Percentiles rank a stretch among this genome's conserved stretches.
These are phyloP conservation scores for Wickerhamomyces kurtzmanii DNA, from an alignment of 805 yeast genomes.

Conservation along the genomic window DNA sequence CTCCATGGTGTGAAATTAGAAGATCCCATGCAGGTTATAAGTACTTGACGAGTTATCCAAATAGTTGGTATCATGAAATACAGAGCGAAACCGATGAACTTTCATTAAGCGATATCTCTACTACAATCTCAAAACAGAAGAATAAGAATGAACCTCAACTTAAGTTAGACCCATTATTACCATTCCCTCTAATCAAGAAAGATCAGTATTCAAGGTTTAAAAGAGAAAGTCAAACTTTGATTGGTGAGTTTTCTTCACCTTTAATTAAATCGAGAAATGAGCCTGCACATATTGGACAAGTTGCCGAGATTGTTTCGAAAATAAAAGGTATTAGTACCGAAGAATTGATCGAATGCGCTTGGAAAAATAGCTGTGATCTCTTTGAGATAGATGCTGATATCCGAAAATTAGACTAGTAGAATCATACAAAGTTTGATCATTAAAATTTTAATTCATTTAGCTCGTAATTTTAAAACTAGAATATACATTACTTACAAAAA, in stretches of 20 bases:
- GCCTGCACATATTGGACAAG: slow-evolving; percentile 78
- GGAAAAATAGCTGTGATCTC: slow-evolving; percentile 37
- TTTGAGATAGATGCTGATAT: slow-evolving; percentile 25
- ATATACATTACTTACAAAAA: no score
- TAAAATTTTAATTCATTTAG: no score
- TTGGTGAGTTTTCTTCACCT: slow-evolving; percentile 21
- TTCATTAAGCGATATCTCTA: slow-evolving; percentile 6
- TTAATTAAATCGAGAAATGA: slow-evolving; percentile 83
- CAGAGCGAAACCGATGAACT: slow-evolving; percentile 11
- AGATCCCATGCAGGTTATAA: slow-evolving; percentile 70
- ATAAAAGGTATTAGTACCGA: slow-evolving; percentile 32
- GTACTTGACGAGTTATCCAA: slow-evolving; percentile 45
- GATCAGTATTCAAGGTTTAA: slow-evolving; percentile 38
- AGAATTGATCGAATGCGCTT: slow-evolving; percentile 37
- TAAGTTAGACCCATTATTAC: slow-evolving; percentile 39
- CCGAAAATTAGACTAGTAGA: no score
- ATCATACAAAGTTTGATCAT: no score
- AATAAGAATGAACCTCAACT: slow-evolving; percentile 13
- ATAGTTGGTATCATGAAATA: slow-evolving; percentile 38
- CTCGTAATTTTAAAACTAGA: no score
- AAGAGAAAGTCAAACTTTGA: slow-evolving; percentile 17
- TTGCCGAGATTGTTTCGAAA: slow-evolving; percentile 59
- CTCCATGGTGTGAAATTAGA: slow-evolving; percentile 97
- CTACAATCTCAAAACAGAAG: slow-evolving; percentile 2
- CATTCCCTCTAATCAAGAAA: slow-evolving; percentile 56